Base-by-base conservation (phyloP, 768 basidiomycete genomes). In the Lyophyllum semitale region DNA sequence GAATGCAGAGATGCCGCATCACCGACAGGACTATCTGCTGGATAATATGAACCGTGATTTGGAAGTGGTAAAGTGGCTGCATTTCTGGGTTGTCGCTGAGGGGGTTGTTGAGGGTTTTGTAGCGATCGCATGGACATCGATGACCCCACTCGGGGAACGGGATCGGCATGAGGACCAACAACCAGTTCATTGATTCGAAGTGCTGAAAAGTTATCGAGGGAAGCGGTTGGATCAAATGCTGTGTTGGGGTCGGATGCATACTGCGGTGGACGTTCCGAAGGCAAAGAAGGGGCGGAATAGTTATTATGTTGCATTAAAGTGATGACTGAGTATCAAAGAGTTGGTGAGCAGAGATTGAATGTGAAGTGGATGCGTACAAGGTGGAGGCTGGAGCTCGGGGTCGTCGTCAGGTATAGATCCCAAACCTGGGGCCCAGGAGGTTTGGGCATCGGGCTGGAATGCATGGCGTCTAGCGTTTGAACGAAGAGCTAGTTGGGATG, bases 71-170 rank as follows among this genome's bases (percentile, higher is more conserved):
- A 63, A 12, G 80, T 77, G 45, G 77, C 68, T 8, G 73, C 73
- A 61, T 77, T 72, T 48, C 76, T 72, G 46, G 74, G 76, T 50
- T 65, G 74, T 45, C 62, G 68, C 47, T 68, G 69, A 46, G 63
- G 63, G 13, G 59, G 51, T 57, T 62, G 67, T 48, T 54, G 58
- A 22, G 64, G 32, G 37, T 67, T 62, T 53, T 70, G 66, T 26
- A 60, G 47, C 6, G 73, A 67, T 47, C 74, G 77, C 61, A 73
- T 68, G 15, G 84, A 83, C 77, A 85, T 79, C 29, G 85, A 82
- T 18, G 85, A 85, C 17, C 78, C 78, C 4, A 79, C 76, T 26
- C 84, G 79, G 53, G 78, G 76, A 13, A 85, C 68, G 42, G 81
- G 79, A 57, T 87, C 85, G 32, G 46, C 55, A 65, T 33, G 65